Evolutionary conservation across 2,329 filamentous ascomycete species (phyloP), one percentile per base, ranked within the genome.

Genomic region (Helotiales sp.): DNA sequence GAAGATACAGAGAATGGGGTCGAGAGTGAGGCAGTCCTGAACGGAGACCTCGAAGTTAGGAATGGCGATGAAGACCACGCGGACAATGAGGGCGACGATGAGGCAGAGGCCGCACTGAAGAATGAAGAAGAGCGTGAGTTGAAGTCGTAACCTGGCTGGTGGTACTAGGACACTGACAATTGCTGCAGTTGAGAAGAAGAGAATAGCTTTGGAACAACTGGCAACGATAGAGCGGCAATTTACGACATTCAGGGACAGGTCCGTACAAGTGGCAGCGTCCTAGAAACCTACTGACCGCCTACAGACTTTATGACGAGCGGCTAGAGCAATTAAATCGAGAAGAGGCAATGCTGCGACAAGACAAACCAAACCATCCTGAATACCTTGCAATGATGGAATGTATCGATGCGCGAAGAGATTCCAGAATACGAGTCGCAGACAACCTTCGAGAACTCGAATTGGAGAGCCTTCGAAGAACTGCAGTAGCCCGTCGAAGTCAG

Each of bases 361-460:
- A 81, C 47, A 79, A 78, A 54, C 85, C 85, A n/a, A 88, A 85
- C n/a, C 95, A 99, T 71, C 90, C 91, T 33, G 93, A 96, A 72
- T 93, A 93, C 65, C 80, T 97, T 33, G 90, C 90, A 40, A 96
- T 96, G 86, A 87, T 96, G 72, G 86, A 91, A 71, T 92, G 89
- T 70, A 83, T 99, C 55, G 86, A 96, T 74, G 87, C 89, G 58
- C 86, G 93, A 69, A 83, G 90, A 62, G 86, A 93, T 58, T 88
- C 91, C 67, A 96, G 91, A 74, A 78, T 96, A 52, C 84, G 86
- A 62, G 83, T 69, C n/a, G 90, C 93, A 67, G 82, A 89, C 52
- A 86, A 84, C 24, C 83, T 95, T 64, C 82, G 89, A 63, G 82
- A 87, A 59, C 89, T 91, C 70, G 89, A 90, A 65, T 77, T 90